Percentiles rank a stretch among this genome's conserved stretches.
These are phyloP conservation scores for Russula earlei DNA, from an alignment of 768 basidiomycete genomes.

Conservation along the genomic window DNA sequence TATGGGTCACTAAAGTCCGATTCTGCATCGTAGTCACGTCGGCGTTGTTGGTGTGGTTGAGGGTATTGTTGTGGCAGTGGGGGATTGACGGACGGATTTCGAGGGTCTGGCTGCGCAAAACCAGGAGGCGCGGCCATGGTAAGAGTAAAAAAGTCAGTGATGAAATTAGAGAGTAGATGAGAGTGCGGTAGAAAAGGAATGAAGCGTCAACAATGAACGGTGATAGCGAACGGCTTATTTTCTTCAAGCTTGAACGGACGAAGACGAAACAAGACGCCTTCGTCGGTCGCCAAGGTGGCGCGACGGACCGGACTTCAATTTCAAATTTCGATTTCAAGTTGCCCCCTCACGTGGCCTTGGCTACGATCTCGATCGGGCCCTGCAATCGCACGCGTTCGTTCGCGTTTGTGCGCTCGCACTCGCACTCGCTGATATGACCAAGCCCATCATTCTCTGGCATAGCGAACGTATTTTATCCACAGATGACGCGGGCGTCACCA, in stretches of 20 bases:
- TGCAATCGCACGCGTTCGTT: too few relatives aligned
- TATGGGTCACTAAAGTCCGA: slow-evolving; percentile 21
- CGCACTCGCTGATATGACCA: too few relatives aligned
- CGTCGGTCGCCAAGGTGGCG: too few relatives aligned
- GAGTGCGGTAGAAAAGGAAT: slow-evolving; percentile 12
- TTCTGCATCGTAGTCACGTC: slow-evolving; percentile 21
- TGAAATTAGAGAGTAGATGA: background rate
- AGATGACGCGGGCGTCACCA: slow-evolving; percentile 16
- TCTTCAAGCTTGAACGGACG: background rate
- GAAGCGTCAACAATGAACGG: slow-evolving; percentile 4
- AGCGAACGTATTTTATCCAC: background rate
- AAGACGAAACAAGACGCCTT: background rate
- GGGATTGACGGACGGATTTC: slow-evolving; percentile 27
- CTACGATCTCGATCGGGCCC: too few relatives aligned
- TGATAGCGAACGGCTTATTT: background rate
- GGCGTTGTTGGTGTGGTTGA: slow-evolving; percentile 8
- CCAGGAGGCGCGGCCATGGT: slow-evolving; percentile 31
- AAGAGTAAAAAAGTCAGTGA: slow-evolving; percentile 5
- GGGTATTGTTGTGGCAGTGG: slow-evolving; percentile 21
- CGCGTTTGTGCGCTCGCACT: too few relatives aligned
- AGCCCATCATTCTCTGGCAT: slow-evolving; percentile 18
- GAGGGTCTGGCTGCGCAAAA: slow-evolving; percentile 26
- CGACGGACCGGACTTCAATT: too few relatives aligned
- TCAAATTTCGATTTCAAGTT: too few relatives aligned
- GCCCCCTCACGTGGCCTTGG: too few relatives aligned